Percentiles rank a stretch among this genome's conserved stretches.
These are phyloP conservation scores for Oryza officinalis DNA, from an alignment of 176 grass and related monocot species.

Conservation along the genomic window DNA sequence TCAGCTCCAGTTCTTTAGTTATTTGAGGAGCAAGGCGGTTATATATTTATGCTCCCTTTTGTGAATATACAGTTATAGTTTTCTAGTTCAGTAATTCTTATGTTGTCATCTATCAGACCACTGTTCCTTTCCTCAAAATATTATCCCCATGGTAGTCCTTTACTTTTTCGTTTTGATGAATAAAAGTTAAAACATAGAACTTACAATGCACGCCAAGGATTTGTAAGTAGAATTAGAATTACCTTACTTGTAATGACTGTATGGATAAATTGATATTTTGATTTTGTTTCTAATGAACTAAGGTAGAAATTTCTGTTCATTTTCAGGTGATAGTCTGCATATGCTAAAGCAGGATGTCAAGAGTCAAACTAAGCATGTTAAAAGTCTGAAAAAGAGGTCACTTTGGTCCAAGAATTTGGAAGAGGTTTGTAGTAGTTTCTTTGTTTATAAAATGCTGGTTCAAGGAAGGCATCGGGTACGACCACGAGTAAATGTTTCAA, in stretches of 20 bases:
- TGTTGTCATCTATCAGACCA: not conserved
- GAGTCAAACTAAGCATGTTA: slow-evolving; percentile 87
- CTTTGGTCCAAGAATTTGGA: slow-evolving; percentile 97
- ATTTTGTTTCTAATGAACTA: slow-evolving; percentile 19
- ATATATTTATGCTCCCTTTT: not conserved
- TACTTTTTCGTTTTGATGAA: slow-evolving; percentile 4
- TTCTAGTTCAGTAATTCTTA: slow-evolving; percentile 19
- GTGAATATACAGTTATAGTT: slow-evolving; percentile 5
- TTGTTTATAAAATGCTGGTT: slow-evolving; percentile 41
- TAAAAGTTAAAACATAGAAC: slow-evolving; percentile 12
- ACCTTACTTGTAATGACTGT: too few species aligned
- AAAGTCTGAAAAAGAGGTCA: slow-evolving; percentile 82
- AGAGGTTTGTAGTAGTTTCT: slow-evolving; percentile 66
- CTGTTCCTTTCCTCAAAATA: not conserved
- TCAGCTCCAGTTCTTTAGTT: not conserved
- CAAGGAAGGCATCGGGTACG: slow-evolving; percentile 15
- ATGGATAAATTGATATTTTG: not conserved
- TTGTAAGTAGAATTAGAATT: too few species aligned
- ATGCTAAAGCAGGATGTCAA: slow-evolving; percentile 90
- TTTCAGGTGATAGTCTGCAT: slow-evolving; percentile 82
- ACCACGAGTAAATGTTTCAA: slow-evolving; percentile 24
- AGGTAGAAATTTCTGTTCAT: slow-evolving; percentile 34
- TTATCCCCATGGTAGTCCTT: not conserved
- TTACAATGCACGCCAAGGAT: slow-evolving; percentile 24
- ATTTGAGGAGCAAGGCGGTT: slow-evolving; percentile 16